These are phyloP conservation scores for Catunica adiposa DNA, from an alignment of 2,329 filamentous ascomycete species.

Conservation along the genomic window DNA sequence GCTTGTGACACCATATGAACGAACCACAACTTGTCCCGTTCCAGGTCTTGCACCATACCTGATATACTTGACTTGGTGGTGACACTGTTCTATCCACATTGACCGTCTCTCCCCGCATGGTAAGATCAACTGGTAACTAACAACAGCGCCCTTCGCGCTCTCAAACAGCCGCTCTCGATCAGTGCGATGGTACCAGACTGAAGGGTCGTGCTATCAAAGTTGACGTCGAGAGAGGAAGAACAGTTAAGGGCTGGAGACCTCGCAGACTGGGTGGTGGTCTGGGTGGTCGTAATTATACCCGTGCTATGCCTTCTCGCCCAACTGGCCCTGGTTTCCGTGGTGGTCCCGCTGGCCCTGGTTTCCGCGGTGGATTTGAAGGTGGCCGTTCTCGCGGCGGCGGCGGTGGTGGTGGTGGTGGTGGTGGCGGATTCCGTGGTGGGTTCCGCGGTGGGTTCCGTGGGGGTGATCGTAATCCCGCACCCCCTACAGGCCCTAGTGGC, in stretches of 20 bases:
- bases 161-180: slow-evolving; percentile 70
- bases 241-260: slow-evolving; percentile 85
- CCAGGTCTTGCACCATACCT: slow-evolving; percentile 2
- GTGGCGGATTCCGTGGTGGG: slow-evolving; percentile 33
- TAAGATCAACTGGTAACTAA: slow-evolving; percentile 45
- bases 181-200: slow-evolving; percentile 75
- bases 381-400: slow-evolving; percentile 28
- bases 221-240: slow-evolving; percentile 90
- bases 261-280: slow-evolving; percentile 81
- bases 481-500: slow-evolving; percentile 40
- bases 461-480: slow-evolving; percentile 24
- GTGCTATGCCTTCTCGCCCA: slow-evolving; percentile 56
- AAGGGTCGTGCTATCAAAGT: slow-evolving; percentile 84
- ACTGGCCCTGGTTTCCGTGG: slow-evolving; percentile 41
- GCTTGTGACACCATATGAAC: not conserved
- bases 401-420: slow-evolving; percentile 30
- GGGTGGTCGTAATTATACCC: slow-evolving; percentile 85
- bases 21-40: not conserved
- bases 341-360: slow-evolving; percentile 30
- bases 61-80: not conserved
- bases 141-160: slow-evolving; percentile 43
- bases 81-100: not conserved
- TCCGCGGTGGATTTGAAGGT: slow-evolving; percentile 27
- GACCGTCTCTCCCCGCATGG: slow-evolving; percentile 21
- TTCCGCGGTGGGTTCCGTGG: slow-evolving; percentile 22